Conservation (phyloP, 2,329 filamentous ascomycete genomes). For the Cryoendolithus antarcticus region DNA sequence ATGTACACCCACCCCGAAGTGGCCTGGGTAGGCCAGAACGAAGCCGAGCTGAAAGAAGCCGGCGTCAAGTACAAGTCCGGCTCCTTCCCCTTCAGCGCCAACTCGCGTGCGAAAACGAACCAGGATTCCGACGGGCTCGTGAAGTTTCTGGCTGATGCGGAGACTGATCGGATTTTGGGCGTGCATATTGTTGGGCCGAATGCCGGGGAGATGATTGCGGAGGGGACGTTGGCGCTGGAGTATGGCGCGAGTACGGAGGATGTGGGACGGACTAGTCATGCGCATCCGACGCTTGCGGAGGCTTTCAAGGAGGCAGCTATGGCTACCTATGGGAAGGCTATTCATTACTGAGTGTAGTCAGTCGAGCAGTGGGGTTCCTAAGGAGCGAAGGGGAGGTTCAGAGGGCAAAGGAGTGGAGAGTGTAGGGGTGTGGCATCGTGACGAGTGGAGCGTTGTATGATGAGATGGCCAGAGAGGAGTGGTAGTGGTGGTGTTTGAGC, state of each 20-base stretch:
- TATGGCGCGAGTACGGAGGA: slow-evolving; percentile 95
- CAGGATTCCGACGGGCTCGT: slow-evolving; percentile 89
- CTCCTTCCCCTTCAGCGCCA: slow-evolving; percentile 93
- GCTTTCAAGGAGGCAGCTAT: slow-evolving; percentile 99
- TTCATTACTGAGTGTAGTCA: slow-evolving; percentile 58
- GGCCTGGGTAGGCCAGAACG: slow-evolving; percentile 95
- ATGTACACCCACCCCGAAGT: slow-evolving; percentile 99
- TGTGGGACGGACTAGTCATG: slow-evolving; percentile 87
- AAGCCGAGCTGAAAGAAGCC: slow-evolving; percentile 84
- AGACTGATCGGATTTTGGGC: slow-evolving; percentile 90
- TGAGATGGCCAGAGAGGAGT: too few species aligned
- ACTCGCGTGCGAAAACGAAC: slow-evolving; percentile 98
- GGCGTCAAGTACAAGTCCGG: slow-evolving; percentile 88
- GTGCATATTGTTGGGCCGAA: slow-evolving; percentile 94
- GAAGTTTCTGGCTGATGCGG: slow-evolving; percentile 91
- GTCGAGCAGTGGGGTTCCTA: too few species aligned
- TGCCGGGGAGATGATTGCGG: slow-evolving; percentile 98
- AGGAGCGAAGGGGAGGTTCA: too few species aligned
- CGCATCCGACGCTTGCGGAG: slow-evolving; percentile 89
- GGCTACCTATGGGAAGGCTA: slow-evolving; percentile 89
- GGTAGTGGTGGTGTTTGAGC: too few species aligned
- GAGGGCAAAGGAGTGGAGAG: too few species aligned
- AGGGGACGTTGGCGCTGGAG: slow-evolving; percentile 87
- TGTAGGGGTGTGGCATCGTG: too few species aligned
- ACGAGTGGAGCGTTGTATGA: too few species aligned